Evolutionary conservation across 2,329 filamentous ascomycete genomes (phyloP).

Genomic region (Cytospora piceae): DNA sequence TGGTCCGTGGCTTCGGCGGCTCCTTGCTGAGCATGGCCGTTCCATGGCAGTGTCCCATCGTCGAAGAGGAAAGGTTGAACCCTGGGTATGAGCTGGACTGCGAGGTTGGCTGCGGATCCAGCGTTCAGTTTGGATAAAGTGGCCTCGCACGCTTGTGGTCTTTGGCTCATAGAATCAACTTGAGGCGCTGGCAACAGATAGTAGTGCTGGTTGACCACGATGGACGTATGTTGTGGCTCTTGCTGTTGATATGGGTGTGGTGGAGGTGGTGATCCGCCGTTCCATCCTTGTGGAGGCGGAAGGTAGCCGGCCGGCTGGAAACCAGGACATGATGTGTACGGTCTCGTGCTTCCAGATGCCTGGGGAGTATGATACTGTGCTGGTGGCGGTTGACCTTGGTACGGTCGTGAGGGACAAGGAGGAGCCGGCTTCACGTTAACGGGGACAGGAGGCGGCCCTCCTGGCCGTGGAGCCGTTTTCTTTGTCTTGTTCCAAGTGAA

Average conservation of each 20-base stretch:
- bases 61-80: conserved; percentile 46
- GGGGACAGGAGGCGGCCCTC: conserved; percentile 13
- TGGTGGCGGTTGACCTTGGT: conserved; percentile 12
- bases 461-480: conserved; percentile 16
- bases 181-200: conserved; percentile 43
- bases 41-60: conserved; percentile 48
- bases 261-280: conserved; percentile 21
- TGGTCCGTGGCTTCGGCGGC: conserved; percentile 57
- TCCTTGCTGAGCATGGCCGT: conserved; percentile 45
- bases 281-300: conserved; percentile 35
- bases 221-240: conserved; percentile 41
- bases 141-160: conserved; percentile 31
- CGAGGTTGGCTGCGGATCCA: conserved; percentile 48
- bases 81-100: conserved; percentile 45
- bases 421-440: conserved; percentile 8
- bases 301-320: conserved; percentile 38
- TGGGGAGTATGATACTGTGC: conserved; percentile 24
- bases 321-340: conserved; percentile 16
- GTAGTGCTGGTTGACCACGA: conserved; percentile 58
- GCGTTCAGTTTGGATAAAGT: conserved; percentile 43
- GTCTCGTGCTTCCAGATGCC: conserved; percentile 13
- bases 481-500: conserved; percentile 27
- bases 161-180: conserved; percentile 28
- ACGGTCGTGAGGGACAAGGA: not conserved
- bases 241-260: conserved; percentile 37